A percentile compares a stretch with the other conserved stretches of the same genome.
Conservation (phyloP, 176 grass and related monocot genomes). For the Elaeis guineensis region DNA sequence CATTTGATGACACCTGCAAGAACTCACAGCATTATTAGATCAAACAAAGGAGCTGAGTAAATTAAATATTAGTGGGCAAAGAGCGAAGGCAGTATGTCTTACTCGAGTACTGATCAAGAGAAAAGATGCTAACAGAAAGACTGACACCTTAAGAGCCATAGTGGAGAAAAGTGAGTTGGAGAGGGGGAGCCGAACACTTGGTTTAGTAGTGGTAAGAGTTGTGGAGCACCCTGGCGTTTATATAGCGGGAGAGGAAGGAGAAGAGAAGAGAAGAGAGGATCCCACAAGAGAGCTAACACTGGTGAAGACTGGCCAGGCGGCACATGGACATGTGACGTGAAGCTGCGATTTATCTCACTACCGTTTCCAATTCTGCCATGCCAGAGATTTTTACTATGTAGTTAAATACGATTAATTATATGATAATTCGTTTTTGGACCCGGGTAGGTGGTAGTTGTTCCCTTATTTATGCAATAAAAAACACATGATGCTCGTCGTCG, state of each 20-base stretch:
- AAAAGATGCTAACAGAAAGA: constrained; percentile 28
- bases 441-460: too few relatives aligned
- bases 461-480: background rate
- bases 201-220: too few relatives aligned
- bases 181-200: background rate
- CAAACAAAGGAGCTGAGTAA: background rate
- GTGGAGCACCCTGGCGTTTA: constrained; percentile 4
- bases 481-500: background rate
- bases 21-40: background rate
- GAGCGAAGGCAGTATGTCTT: background rate
- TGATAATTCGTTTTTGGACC: too few relatives aligned
- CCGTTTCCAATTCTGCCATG: background rate
- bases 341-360: background rate
- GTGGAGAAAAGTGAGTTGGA: constrained; percentile 7
- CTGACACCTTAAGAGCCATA: constrained; percentile 40
- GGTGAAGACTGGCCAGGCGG: background rate
- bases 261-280: background rate
- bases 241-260: constrained; percentile 17
- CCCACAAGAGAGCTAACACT: too few relatives aligned
- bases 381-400: too few relatives aligned
- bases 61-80: background rate
- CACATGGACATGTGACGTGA: constrained; percentile 6
- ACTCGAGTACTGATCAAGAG: constrained; percentile 44
- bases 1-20: constrained; percentile 27
- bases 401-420: too few relatives aligned